Base-by-base conservation (phyloP, 805 yeast genomes). In the Osmozyma mogii region DNA sequence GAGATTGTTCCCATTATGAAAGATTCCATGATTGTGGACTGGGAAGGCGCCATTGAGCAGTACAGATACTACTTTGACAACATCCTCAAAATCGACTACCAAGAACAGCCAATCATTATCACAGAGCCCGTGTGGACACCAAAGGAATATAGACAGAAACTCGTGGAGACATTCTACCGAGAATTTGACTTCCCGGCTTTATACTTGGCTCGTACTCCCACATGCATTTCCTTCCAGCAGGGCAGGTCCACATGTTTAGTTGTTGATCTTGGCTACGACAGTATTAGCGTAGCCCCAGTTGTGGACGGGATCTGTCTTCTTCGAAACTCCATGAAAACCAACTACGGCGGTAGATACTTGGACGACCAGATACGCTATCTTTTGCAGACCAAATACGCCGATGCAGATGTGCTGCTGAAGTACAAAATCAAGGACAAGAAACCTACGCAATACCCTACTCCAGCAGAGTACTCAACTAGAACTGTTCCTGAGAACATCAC, bases 81-180 rank as follows among this genome's bases (percentile, higher is more conserved):
- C 13, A 54, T 59, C 17, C 49, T 83, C 37, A 59, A 63, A 24
- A 63, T 80, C 8, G 70, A 74, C 30, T 68, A 73, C 30, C 50
- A 51, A 12, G 84, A 80, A 35, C 83, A 78, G 49, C 96, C 96
- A 6, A 62, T 84, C 17, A 56, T 88, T 31, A 52, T 85, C 24
- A 87, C 95, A 1, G 96, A 88, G 58, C 88, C 94, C 2, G 78
- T 84, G 9, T 83, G 95, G 95, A 78, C 84, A 36, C 62, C 80
- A 3, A 70, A 65, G 14, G 68, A 58, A 24, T 80, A 83, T 51
- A 75, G 89, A 41, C 66, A 64, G 32, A 76, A 73, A 43, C 70
- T 87, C 6, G 62, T 88, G 47, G 94, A 87, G 53, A 63, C 73
- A 1, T 67, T 81, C 24, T 66, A 82, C 35, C 95, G 85, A 48